Base-by-base conservation (phyloP, 2,329 filamentous ascomycete genomes). In the Ceratocystis colombiana region DNA sequence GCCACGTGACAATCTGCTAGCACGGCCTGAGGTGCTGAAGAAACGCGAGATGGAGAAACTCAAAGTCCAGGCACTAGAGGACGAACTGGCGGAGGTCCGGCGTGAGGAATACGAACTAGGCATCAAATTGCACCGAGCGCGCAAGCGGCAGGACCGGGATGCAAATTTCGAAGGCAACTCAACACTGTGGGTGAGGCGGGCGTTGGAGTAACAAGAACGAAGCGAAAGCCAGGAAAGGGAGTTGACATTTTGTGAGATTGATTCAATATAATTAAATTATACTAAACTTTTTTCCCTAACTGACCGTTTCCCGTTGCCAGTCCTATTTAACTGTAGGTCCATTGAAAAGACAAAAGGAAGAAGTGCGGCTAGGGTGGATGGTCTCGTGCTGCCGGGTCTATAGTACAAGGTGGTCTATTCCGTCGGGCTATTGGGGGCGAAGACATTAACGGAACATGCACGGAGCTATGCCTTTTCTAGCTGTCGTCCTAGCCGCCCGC, bases 21-120 rank as follows among this genome's bases (percentile, higher is more conserved):
- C 85, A 37, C 87, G 86, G 71, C 80, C 84, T 7, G 82, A 88
- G 62, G 85, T 89, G 44, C 70, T 81, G 61, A 76, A 75, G 59
- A 82, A 80, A 73, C 79, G 83, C 61, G 82, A 83, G 74, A 71
- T 73, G 68, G 79, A 85, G 74, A 85, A 85, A 74, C 76, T 78
- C 50, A 90, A 88, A 72, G 84, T 94, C 0, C 83, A 86, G 69
- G 80, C 78, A 25, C 78, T 92, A 64, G 81, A 82, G 67, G 75
- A 76, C 63, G 88, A 92, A 73, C 79, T 93, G 45, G 82, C 86
- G 2, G 88, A 91, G 69, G 83, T 94, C 30, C 82, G 84, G 74
- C 81, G 85, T 69, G 86, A 93, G 74, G 87, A 91, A 74, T 88
- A 93, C 72, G 88, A 94, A 66, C 76, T 92, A 53, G 89, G 89